Base-by-base conservation (phyloP, 495 filamentous ascomycete species). In the Parachaetomium inaequale region DNA sequence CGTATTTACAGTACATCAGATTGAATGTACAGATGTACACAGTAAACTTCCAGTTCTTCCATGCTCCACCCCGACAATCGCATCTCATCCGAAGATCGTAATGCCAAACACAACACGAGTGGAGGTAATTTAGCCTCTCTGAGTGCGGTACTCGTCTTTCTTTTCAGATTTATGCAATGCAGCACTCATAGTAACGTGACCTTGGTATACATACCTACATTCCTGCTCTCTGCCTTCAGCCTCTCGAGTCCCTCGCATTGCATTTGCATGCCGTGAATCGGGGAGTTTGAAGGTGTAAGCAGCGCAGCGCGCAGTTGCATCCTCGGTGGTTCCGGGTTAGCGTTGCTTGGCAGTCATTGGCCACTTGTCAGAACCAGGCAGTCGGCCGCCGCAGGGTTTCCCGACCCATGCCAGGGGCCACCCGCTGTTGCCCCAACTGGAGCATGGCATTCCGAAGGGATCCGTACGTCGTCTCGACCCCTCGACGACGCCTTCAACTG, bases 341-440 rank as follows among this genome's bases (percentile, higher is more conserved):
- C 25, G 23, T 7, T 23, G 26, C 58, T 65, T 43, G 51, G 58
- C 58, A n/a, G 53, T 43, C 26, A 65, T 53, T 57, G 58, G 63
- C 58, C 63, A 59, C 31, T 36, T 52, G 45, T 51, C 63, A 29
- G 42, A 57, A 14, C 14, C 2, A 12, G 12, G n/a, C n/a, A 34
- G 36, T 12, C 14, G 1, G 40, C 38, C 28, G 25, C 11, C 8
- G 50, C 59, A 55, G 38, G 59, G 59, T 29, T 25, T 23, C 51
- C 59, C 12, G 21, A 38, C 26, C 25, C 19, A 7, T 25, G 26
- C 19, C 58, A 54, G 58, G 49, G 57, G 47, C 36, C 49, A 46
- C 58, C 36, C 26, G 47, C 36, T 45, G 36, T 52, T 53, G 49
- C 51, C 58, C 58, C 58, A 53, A 32, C 58, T 60, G 57, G 57